These are phyloP conservation scores for Sequoia sempervirens DNA, from an alignment of 75 land plant genomes.

Conservation along the genomic window DNA sequence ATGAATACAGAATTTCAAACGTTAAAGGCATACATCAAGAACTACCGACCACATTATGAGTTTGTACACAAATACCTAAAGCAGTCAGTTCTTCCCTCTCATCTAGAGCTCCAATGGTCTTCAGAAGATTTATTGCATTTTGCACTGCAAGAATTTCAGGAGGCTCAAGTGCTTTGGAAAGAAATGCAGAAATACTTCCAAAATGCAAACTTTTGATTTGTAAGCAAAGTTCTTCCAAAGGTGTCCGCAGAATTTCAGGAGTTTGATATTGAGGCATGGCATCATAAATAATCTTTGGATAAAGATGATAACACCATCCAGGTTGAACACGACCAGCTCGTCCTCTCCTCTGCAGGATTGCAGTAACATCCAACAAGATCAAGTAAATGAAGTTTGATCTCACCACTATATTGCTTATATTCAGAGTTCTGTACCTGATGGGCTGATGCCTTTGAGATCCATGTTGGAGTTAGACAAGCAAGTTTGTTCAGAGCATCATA, in stretches of 20 bases:
- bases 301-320: slow-evolving; percentile 90
- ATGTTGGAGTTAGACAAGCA: slow-evolving; percentile 88
- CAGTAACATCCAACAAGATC: background rate
- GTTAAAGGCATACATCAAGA: background rate
- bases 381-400: background rate
- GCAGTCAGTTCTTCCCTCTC: slow-evolving; percentile 83
- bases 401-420: background rate
- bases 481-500: slow-evolving; percentile 98
- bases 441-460: slow-evolving; percentile 98
- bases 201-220: slow-evolving; percentile 91
- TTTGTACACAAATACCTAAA: slow-evolving; percentile 50
- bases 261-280: slow-evolving; percentile 81
- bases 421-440: slow-evolving; percentile 65
- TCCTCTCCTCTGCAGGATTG: slow-evolving; percentile 75
- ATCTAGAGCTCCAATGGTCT: slow-evolving; percentile 88
- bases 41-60: background rate
- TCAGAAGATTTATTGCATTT: slow-evolving; percentile 89
- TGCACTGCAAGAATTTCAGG: slow-evolving; percentile 85
- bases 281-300: slow-evolving; percentile 84
- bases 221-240: slow-evolving; percentile 89
- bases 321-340: slow-evolving; percentile 98
- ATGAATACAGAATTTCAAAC: background rate
- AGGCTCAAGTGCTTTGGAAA: slow-evolving; percentile 91
- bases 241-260: slow-evolving; percentile 97
- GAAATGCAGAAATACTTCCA: slow-evolving; percentile 67